Percentiles rank a stretch among this genome's conserved stretches.
Evolutionary conservation across 2,329 filamentous ascomycete genomes (phyloP).

Genomic region (Xylariales sp.): DNA sequence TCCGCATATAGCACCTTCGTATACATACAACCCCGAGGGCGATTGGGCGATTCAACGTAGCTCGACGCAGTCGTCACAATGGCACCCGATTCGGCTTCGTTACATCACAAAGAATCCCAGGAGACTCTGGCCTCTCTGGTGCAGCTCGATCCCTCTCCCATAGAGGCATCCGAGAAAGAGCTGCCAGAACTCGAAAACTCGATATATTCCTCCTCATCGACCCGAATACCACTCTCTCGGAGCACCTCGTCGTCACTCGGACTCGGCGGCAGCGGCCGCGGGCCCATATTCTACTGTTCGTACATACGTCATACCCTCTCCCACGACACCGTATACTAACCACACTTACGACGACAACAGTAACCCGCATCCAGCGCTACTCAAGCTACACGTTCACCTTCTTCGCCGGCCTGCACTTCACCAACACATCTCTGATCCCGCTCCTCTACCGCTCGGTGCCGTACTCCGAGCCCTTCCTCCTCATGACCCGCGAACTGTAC

Average conservation of each 20-base stretch:
- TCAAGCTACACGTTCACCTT: conserved; percentile 85
- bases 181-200: conserved; percentile 54
- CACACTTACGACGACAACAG: conserved; percentile 7
- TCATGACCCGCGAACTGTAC: conserved; percentile 92
- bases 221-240: conserved; percentile 56
- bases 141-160: conserved; percentile 84
- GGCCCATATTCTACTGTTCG: conserved; percentile 81
- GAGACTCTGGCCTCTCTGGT: conserved; percentile 74
- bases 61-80: conserved; percentile 30
- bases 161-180: conserved; percentile 68
- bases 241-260: conserved; percentile 60
- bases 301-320: conserved; percentile 32
- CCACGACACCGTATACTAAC: conserved; percentile 9
- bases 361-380: conserved; percentile 80
- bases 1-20: neutral
- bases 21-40: neutral
- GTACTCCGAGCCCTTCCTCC: conserved; percentile 83
- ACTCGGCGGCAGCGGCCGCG: conserved; percentile 72
- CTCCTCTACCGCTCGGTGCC: conserved; percentile 78
- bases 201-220: conserved; percentile 48
- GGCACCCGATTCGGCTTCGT: conserved; percentile 50
- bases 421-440: conserved; percentile 85
- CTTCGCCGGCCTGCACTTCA: conserved; percentile 80
- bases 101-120: conserved; percentile 58
- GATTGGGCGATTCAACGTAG: neutral